Evolutionary conservation across 2,329 filamentous ascomycete genomes (phyloP).

Genomic region (Dothideomycetes sp.): DNA sequence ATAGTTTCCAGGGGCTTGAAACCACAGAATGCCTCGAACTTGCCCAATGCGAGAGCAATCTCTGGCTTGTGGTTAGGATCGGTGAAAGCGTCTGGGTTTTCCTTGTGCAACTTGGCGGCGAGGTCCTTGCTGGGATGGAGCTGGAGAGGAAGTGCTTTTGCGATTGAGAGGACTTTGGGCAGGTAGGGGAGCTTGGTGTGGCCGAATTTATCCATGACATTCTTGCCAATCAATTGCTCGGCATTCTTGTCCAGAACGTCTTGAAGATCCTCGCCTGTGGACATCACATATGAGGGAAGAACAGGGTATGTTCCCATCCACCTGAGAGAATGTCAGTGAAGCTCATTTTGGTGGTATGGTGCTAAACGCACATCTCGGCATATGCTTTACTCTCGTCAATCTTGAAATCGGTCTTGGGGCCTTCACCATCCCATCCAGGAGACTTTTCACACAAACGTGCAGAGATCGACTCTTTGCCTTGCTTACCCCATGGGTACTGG

Average conservation of each 20-base stretch:
- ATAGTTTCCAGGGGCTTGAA: constrained; percentile 60
- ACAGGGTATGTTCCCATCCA: constrained; percentile 73
- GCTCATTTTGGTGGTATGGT: too few species aligned
- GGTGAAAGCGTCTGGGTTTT: constrained; percentile 57
- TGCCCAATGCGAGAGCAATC: constrained; percentile 61
- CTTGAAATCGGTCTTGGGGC: constrained; percentile 43
- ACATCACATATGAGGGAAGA: constrained; percentile 47
- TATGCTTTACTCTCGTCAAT: constrained; percentile 57
- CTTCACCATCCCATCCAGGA: constrained; percentile 36
- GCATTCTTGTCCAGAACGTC: constrained; percentile 55
- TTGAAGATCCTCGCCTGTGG: constrained; percentile 51
- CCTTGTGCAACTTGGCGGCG: constrained; percentile 52
- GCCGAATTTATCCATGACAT: constrained; percentile 52
- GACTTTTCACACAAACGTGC: constrained; percentile 58
- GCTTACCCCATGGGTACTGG: constrained; percentile 63
- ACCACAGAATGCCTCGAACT: constrained; percentile 68
- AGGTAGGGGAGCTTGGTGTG: constrained; percentile 59
- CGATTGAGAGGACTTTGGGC: constrained; percentile 67
- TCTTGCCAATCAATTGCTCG: constrained; percentile 54
- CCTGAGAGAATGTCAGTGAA: constrained; percentile 20
- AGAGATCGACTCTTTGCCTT: constrained; percentile 55
- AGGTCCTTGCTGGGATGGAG: constrained; percentile 65
- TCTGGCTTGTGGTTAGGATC: constrained; percentile 74
- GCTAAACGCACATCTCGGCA: constrained; percentile 42
- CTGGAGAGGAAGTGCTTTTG: constrained; percentile 65